Evolutionary conservation across 768 basidiomycete species (phyloP).

Genomic region (Auriscalpium vulgare): DNA sequence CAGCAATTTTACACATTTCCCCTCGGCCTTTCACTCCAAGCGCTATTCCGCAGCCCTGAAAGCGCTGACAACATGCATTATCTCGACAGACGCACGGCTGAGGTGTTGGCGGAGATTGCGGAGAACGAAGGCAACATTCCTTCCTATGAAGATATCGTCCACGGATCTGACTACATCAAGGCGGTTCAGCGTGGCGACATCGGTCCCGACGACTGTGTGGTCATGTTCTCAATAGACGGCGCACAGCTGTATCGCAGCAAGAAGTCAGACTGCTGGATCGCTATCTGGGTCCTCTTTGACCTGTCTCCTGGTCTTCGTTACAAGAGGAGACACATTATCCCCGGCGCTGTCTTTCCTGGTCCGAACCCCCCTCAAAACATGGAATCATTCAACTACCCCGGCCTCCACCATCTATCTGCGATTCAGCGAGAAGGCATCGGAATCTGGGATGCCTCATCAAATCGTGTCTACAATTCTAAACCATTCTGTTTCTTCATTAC

Average conservation of each 20-base stretch:
- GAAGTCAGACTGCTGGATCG: conserved; percentile 25
- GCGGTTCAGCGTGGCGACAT: conserved; percentile 11
- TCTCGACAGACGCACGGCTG: background rate
- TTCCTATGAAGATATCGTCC: conserved; percentile 22
- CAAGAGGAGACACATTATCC: conserved; percentile 25
- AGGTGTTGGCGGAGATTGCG: background rate
- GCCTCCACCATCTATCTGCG: conserved; percentile 26
- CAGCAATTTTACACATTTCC: conserved; percentile 14
- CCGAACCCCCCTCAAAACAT: conserved; percentile 27
- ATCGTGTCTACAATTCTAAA: background rate
- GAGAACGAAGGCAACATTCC: background rate
- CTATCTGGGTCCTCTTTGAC: conserved; percentile 31
- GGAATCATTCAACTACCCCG: conserved; percentile 24
- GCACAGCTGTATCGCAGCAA: conserved; percentile 33
- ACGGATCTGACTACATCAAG: conserved; percentile 22
- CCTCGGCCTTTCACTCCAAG: conserved; percentile 14
- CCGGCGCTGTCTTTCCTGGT: conserved; percentile 24
- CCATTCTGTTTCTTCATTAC: conserved; percentile 13
- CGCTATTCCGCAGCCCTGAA: conserved; percentile 1
- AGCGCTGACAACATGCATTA: conserved; percentile 8
- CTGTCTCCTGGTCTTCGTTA: conserved; percentile 21
- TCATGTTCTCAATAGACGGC: conserved; percentile 32
- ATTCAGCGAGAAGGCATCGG: conserved; percentile 20
- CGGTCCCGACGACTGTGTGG: conserved; percentile 22
- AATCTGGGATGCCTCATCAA: conserved; percentile 17